Evolutionary conservation across 2,329 filamentous ascomycete genomes (phyloP).

Genomic region (Fusarium tjaetaba): DNA sequence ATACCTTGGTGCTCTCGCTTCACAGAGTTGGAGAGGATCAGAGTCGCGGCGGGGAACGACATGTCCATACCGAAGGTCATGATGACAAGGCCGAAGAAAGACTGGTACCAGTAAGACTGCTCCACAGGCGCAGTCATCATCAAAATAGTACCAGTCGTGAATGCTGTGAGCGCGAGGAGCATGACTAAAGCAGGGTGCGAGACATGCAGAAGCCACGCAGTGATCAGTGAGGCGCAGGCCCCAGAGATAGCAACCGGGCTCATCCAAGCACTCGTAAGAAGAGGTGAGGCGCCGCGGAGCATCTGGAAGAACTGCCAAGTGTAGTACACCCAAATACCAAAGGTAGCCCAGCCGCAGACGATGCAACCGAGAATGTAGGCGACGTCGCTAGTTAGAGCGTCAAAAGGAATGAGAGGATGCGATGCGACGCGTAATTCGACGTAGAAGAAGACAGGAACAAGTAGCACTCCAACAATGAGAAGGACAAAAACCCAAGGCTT

Average conservation of each 20-base stretch:
- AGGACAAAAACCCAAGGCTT: constrained; percentile 64
- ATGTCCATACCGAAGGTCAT: constrained; percentile 72
- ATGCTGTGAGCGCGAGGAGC: constrained; percentile 55
- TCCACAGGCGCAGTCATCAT: constrained; percentile 59
- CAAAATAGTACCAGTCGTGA: constrained; percentile 55
- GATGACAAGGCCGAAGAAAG: constrained; percentile 67
- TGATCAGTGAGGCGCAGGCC: constrained; percentile 56
- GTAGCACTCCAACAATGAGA: constrained; percentile 65
- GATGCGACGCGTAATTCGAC: constrained; percentile 60
- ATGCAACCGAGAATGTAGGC: constrained; percentile 68
- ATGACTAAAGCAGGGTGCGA: constrained; percentile 52
- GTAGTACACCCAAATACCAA: constrained; percentile 65
- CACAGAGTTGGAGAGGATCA: constrained; percentile 67
- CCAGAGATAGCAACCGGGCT: constrained; percentile 57
- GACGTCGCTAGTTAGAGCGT: constrained; percentile 54
- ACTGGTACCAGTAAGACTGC: constrained; percentile 72
- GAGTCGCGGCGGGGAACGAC: constrained; percentile 69
- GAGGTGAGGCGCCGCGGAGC: constrained; percentile 52
- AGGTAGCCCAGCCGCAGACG: constrained; percentile 63
- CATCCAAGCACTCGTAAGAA: constrained; percentile 57
- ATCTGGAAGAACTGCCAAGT: constrained; percentile 60
- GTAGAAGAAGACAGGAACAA: constrained; percentile 65
- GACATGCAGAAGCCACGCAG: constrained; percentile 53
- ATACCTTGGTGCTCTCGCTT: constrained; percentile 58
- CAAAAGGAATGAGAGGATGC: constrained; percentile 67